A percentile compares a stretch with the other conserved stretches of the same genome.
Conservation (phyloP, 345 rosid genomes). For the Hirschfeldia incana region DNA sequence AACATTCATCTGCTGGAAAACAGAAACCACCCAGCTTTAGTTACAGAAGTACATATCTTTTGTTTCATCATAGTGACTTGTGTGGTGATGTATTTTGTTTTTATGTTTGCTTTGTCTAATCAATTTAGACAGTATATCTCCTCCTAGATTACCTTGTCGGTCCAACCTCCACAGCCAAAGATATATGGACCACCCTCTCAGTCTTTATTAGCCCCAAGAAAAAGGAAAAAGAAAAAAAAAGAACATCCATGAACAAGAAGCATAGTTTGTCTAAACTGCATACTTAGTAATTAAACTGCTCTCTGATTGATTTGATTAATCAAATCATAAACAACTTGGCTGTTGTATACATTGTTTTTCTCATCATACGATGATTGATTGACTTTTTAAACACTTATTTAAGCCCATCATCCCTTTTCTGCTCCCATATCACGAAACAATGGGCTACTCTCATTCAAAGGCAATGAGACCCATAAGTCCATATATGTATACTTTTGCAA, state of each 20-base stretch:
- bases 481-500: not conserved
- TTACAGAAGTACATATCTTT: constrained; percentile 26
- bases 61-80: constrained; percentile 34
- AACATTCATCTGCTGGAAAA: not conserved
- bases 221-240: not conserved
- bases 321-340: not conserved
- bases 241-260: not conserved
- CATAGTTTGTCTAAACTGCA: not conserved
- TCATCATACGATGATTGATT: not conserved
- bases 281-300: not conserved
- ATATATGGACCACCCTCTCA: constrained; percentile 28
- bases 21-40: constrained; percentile 17
- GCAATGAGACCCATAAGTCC: constrained; percentile 16
- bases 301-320: not conserved
- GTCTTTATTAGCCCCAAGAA: constrained; percentile 4
- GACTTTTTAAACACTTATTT: not conserved
- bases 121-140: constrained; percentile 40
- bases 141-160: constrained; percentile 45
- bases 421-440: not conserved
- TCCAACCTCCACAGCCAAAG: constrained; percentile 34
- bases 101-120: constrained; percentile 37
- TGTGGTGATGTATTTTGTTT: constrained; percentile 36
- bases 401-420: not conserved
- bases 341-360: not conserved
- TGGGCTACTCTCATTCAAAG: not conserved